Evolutionary conservation across 306 rosid species (phyloP), one percentile per base, ranked within the genome.

Genomic region (Malus orientalis): DNA sequence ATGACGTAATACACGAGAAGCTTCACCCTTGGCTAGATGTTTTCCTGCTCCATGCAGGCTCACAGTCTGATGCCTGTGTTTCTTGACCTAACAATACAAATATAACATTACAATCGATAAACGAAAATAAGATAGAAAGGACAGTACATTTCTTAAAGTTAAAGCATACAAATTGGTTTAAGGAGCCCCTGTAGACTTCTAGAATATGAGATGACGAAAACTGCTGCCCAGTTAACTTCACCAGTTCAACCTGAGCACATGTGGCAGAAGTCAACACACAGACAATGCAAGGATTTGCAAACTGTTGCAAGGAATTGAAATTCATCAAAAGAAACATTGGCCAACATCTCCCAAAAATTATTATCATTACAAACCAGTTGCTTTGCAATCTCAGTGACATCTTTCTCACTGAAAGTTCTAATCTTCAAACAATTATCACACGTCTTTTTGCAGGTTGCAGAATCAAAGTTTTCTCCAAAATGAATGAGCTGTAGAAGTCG

Each of bases 401-500:
- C 93, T 89, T 90, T 95, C 83, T 92, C 97, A 69, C 82, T 65
- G 68, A 83, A 90, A 82, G 82, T 90, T 79, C 79, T 85, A 80
- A 77, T 76, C 84, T 82, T 92, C 87, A 84, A 80, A 83, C 99
- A 95, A 89, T 89, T 95, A 81, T 95, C 99, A 76, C 99, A 95
- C 47, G 99, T 95, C 87, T 90, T 95, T 81, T 85, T 86, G 91
- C 99, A 95, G 60, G 89, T 83, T 69, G 81, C 81, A 83, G 88
- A 85, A 88, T 95, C 91, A 76, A 95, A 92, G 81, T 88, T 95
- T 78, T 95, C 97, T 79, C 99, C 99, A 69, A 95, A 89, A 90
- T 95, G 99, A 78, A 71, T 79, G 61, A 95, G 97, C 86, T 95
- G 99, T 69, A 95, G 86, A 81, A 85, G 82, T 64, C 99, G 93